Base-by-base conservation (phyloP, 2,329 filamentous ascomycete species). In the Fusarium sp. region DNA sequence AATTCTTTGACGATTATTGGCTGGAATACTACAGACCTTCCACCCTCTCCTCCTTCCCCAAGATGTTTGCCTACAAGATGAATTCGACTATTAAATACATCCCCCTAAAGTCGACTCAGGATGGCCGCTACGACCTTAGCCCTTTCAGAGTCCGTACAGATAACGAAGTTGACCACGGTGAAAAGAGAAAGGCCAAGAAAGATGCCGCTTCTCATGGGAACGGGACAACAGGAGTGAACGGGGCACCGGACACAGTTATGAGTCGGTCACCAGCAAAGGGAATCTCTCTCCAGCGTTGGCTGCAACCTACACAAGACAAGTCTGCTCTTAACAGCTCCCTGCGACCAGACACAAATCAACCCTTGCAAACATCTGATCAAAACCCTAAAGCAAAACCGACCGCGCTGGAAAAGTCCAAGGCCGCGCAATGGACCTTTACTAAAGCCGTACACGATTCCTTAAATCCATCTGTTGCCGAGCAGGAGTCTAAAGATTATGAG, bases 1-100 rank as follows among this genome's bases (percentile, higher is more conserved):
- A 84, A 5, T 88, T 86, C 62, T 93, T 93, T 63, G 95, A 98
- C 76, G 94, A 98, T 78, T 99, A 97, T 79, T 99, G 96, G 96
- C 84, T 96, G 9, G 96, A 99, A 77, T 98, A 97, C 78, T 99
- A 99, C 77, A 89, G 94, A 15, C 96, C 96, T 0, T 86, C 92
- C 9, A 92, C 92, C 0, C 82, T 98, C 2, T 97, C 96, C 0
- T 96, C 93, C 0, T 93, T 98, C 70, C 87, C 90, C 15, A 99
- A 97, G 77, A 92, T 97, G 77, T 97, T 97, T 76, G 89, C 93
- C 0, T 97, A 92, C 80, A 94, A 92, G 76, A 92, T 98, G 86
- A 97, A 95, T 75, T 94, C 92, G 1, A 96, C 92, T 6, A 88
- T 94, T 67, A 92, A 91, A 64, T 94, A 95, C 76, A 91, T 95